Evolutionary conservation across 352 stramenopile species (phyloP), one percentile per base, ranked within the genome.

Genomic region (Pythium guiyangense): DNA sequence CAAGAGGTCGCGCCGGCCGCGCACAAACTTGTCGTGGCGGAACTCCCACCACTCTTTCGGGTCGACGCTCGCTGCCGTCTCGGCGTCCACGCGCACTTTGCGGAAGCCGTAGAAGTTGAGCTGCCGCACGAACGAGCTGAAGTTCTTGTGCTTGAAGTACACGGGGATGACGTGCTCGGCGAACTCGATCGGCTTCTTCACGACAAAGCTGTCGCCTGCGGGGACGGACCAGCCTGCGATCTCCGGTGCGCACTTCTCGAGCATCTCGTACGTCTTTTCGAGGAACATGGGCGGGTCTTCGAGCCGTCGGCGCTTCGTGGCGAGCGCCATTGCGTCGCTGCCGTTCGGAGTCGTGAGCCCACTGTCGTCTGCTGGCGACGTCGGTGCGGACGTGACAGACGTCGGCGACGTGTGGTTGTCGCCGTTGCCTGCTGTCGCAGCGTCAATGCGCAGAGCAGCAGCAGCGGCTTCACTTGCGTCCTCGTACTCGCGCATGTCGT

Each of bases 131-230:
- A 97, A 97, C 37, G 82, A 95, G 46, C 80, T 91, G 57, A 97
- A 96, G 61, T 96, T 97, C 63, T 79, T 84, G 77, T 97, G 90
- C 70, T 96, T 96, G 69, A 97, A 96, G 77, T 96, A 96, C 27
- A 78, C 67, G 3, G 90, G 90, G 63, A 97, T 92, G 20, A 96
- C 81, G 60, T 84, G 72, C 60, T 92, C 79, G 0, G 88, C 86
- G 66, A 97, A 96, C 34, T 73, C 74, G 25, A 78, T 65, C 4
- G 88, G 84, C 60, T 93, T 83, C 67, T 96, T 94, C n/a, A 96
- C 79, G 40, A 96, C 73, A 66, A 97, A 96, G 54, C 78, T 92
- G 43, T 96, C 84, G 29, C 90, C 90, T 12, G 60, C 63, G 0
- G 64, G 37, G 1, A 37, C n/a, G 10, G 80, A 89, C 90, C 88